These are phyloP conservation scores for Medicago arabica DNA, from an alignment of 306 rosid genomes.

Conservation along the genomic window DNA sequence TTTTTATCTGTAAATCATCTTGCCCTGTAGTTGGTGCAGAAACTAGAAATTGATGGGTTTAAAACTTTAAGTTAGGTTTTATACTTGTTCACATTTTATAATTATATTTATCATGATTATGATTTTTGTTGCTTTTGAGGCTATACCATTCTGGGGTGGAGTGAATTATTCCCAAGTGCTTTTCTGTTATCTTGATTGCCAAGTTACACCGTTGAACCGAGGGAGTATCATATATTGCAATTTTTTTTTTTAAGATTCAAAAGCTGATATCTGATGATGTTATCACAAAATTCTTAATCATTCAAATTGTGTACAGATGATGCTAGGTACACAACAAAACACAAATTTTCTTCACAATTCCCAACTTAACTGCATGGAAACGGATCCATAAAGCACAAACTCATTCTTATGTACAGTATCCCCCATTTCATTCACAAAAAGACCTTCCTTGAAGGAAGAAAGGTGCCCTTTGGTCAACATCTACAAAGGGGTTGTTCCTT, in stretches of 20 bases:
- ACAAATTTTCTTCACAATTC: no score
- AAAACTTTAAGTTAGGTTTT: constrained; percentile 35
- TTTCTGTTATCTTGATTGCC: background rate
- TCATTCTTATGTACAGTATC: background rate
- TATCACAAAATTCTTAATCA: no score
- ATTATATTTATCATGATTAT: background rate
- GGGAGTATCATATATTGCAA: background rate
- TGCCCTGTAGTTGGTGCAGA: constrained; percentile 30
- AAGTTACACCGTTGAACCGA: background rate
- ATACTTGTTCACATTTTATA: constrained; percentile 21
- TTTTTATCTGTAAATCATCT: constrained; percentile 34
- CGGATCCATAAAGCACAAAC: no score
- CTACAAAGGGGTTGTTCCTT: no score
- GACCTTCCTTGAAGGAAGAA: no score
- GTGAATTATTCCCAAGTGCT: background rate
- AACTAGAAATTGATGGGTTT: constrained; percentile 32
- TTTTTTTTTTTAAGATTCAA: background rate
- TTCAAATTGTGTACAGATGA: no score
- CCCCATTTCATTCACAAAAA: no score
- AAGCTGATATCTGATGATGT: background rate
- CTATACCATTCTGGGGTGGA: background rate
- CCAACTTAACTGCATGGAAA: no score
- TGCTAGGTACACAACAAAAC: no score
- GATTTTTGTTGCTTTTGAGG: background rate
- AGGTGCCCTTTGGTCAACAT: no score